Conservation (phyloP, 2,329 filamentous ascomycete genomes). For the Graphilbum fragrans region DNA sequence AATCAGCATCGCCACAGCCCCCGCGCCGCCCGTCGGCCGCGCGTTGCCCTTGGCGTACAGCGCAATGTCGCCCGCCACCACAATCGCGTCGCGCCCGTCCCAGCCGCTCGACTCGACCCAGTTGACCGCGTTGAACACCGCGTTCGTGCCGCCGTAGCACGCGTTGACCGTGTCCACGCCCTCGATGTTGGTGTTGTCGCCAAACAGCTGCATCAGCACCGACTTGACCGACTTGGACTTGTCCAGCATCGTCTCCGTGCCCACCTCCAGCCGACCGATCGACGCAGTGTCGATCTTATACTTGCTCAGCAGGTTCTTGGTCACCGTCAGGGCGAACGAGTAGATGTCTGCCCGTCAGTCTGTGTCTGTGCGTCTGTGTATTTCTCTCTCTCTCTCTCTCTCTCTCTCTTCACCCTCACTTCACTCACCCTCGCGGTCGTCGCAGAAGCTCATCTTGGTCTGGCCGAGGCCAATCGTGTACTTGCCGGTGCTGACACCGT, state of each 20-base stretch:
- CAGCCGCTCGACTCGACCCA: constrained; percentile 80
- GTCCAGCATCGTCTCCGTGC: constrained; percentile 76
- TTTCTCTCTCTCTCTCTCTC: neutral
- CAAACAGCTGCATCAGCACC: constrained; percentile 76
- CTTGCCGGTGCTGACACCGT: constrained; percentile 71
- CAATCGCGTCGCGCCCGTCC: constrained; percentile 73
- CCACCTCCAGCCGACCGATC: constrained; percentile 72
- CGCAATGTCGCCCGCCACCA: constrained; percentile 72
- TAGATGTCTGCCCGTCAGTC: constrained; percentile 58
- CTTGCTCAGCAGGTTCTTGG: constrained; percentile 67
- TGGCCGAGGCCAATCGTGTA: constrained; percentile 87
- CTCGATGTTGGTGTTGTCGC: constrained; percentile 74
- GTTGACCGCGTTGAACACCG: constrained; percentile 72
- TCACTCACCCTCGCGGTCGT: constrained; percentile 67
- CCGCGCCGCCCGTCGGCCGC: constrained; percentile 69
- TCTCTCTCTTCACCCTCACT: neutral
- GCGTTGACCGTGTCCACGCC: constrained; percentile 75
- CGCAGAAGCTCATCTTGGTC: constrained; percentile 87
- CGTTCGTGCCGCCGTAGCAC: constrained; percentile 79
- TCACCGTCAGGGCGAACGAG: constrained; percentile 68
- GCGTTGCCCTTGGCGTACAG: constrained; percentile 76
- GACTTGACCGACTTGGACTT: constrained; percentile 89
- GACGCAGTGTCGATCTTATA: constrained; percentile 71
- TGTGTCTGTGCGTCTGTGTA: neutral
- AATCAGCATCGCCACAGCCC: constrained; percentile 66